Base-by-base conservation (phyloP, 2,329 filamentous ascomycete species). In the Myriangium duriaei region DNA sequence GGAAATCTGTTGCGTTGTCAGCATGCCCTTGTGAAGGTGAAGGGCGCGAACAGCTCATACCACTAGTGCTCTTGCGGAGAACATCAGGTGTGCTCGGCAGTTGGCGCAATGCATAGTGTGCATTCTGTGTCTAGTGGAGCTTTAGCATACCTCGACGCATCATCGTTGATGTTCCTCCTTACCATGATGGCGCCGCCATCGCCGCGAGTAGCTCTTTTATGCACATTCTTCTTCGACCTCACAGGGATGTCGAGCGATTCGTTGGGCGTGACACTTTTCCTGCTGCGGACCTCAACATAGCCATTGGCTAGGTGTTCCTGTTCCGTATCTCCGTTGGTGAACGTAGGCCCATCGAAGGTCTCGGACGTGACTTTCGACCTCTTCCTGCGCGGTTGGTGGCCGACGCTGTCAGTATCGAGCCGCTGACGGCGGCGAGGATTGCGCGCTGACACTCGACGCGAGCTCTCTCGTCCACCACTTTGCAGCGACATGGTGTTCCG, bases 21-120 rank as follows among this genome's bases (percentile, higher is more conserved):
- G 39, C 35, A 6, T 11, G 15, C 24, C 14, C 12, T 31, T 15
- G 31, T 12, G 24, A 16, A 13, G 17, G 28, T 11, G 11, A 14
- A 30, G 30, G 7, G 19, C 11, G 29, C 7, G 7, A 26, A n/a
- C 21, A 26, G 31, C 12, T 2, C 13, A 32, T 21, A 39, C 36
- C 37, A 39, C 41, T 47, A 18, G 37, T 37, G 37, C 38, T 41
- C 28, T 42, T 43, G 29, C 42, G 39, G 12, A 39, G 30, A 15
- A 32, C 37, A 34, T 43, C 41, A 34, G 88, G 87, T 15, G 92
- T 71, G 39, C 81, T 78, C 41, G 83, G 83, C 19, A 95, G 71
- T 58, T 87, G 86, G 59, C 81, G 83, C 45, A 93, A 82, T 30
- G 74, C 80, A 56, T 91, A 95, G 46, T 83, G 82, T 54, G 79